Percentiles rank a stretch among this genome's conserved stretches.
phyloP scores from a whole-genome alignment of 2,329 filamentous ascomycete genomes.

The Monilinia polystroma region DNA sequence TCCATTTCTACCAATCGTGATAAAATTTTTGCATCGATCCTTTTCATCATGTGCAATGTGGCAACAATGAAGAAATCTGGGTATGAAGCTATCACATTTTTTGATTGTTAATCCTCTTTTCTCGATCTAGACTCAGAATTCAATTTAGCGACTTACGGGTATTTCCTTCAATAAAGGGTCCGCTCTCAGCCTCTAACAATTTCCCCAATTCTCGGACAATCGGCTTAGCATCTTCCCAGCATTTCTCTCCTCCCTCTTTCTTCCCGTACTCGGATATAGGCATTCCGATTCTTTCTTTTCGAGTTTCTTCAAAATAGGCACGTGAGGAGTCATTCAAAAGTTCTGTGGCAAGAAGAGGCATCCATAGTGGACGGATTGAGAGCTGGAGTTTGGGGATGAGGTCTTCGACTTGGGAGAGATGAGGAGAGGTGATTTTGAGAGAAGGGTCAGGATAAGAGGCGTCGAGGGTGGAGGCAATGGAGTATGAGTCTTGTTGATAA shows the following conservation, averaged over 20 bases:
- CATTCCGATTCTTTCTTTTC: constrained; percentile 52
- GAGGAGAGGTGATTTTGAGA: constrained; percentile 56
- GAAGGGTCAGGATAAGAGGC: constrained; percentile 51
- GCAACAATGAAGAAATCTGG: constrained; percentile 58
- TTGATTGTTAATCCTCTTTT: background rate
- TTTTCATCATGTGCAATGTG: constrained; percentile 47
- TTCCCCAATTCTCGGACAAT: constrained; percentile 47
- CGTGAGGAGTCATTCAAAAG: constrained; percentile 53
- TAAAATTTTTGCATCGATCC: constrained; percentile 44
- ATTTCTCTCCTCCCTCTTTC: constrained; percentile 50
- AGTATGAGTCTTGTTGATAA: constrained; percentile 62
- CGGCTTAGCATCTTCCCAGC: constrained; percentile 49
- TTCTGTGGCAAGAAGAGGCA: constrained; percentile 49
- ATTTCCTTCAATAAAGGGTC: constrained; percentile 61
- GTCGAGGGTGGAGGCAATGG: constrained; percentile 61
- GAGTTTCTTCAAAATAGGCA: constrained; percentile 56
- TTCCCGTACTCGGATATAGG: constrained; percentile 50
- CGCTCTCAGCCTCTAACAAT: constrained; percentile 47
- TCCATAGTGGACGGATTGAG: constrained; percentile 44
- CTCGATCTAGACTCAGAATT: background rate
- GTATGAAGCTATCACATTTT: constrained; percentile 45
- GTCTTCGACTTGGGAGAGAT: constrained; percentile 47
- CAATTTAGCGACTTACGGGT: constrained; percentile 35
- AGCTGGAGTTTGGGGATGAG: constrained; percentile 41
- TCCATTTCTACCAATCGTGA: constrained; percentile 42